Conservation (phyloP, 2,329 filamentous ascomycete species). For the Xylariales sp. region DNA sequence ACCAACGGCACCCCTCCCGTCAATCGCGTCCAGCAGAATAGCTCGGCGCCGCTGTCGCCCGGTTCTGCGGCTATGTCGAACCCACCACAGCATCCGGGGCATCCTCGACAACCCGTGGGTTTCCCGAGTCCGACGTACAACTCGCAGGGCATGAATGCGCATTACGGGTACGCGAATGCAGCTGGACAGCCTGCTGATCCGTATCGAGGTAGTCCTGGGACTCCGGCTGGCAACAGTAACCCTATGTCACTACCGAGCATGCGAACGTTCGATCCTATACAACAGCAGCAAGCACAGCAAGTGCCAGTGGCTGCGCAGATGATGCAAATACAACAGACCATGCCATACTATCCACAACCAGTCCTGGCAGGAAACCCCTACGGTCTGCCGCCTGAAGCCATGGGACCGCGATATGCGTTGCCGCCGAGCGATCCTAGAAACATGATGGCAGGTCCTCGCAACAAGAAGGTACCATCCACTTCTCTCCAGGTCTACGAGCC, state of each 20-base stretch:
- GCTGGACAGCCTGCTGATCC: slow-evolving; percentile 24
- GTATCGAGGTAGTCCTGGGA: slow-evolving; percentile 27
- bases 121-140: slow-evolving; percentile 24
- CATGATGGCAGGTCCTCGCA: slow-evolving; percentile 42
- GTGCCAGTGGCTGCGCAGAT: slow-evolving; percentile 30
- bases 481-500: too few species aligned
- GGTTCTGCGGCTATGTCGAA: slow-evolving; percentile 23
- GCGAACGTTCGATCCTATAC: slow-evolving; percentile 36
- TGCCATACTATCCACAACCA: slow-evolving; percentile 40
- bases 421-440: slow-evolving; percentile 43
- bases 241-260: slow-evolving; percentile 38
- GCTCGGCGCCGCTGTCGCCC: slow-evolving; percentile 16
- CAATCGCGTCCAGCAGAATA: slow-evolving; percentile 14
- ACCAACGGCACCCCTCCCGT: slow-evolving; percentile 9
- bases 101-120: slow-evolving; percentile 19
- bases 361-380: slow-evolving; percentile 33
- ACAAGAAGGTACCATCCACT: slow-evolving; percentile 59
- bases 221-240: slow-evolving; percentile 22
- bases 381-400: slow-evolving; percentile 37
- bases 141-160: slow-evolving; percentile 21
- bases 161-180: slow-evolving; percentile 25
- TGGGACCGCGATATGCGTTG: slow-evolving; percentile 41
- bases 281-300: slow-evolving; percentile 24
- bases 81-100: slow-evolving; percentile 22
- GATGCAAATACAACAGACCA: slow-evolving; percentile 30